A percentile compares a stretch with the other conserved stretches of the same genome.
phyloP scores from a whole-genome alignment of 2,329 filamentous ascomycete species.

The Penicillium sp. region DNA sequence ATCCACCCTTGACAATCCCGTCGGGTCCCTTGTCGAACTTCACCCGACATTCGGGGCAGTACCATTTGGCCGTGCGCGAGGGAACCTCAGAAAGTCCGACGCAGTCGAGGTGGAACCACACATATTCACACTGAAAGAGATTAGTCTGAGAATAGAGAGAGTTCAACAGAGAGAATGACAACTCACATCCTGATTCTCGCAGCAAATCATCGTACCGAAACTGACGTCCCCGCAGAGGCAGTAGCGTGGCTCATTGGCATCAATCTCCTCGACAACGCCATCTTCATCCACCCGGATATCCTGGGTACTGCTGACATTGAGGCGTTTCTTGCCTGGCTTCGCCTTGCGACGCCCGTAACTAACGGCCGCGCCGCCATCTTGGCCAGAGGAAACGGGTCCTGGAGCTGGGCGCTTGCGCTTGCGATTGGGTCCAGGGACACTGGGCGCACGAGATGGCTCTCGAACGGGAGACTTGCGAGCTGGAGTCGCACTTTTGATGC shows the following conservation, averaged over 20 bases:
- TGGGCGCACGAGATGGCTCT: slow-evolving; percentile 44
- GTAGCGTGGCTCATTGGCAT: slow-evolving; percentile 65
- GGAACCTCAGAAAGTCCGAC: slow-evolving; percentile 61
- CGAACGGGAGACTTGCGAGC: slow-evolving; percentile 43
- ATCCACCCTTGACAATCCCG: slow-evolving; percentile 42
- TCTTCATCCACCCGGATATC: slow-evolving; percentile 51
- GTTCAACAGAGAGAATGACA: slow-evolving; percentile 1
- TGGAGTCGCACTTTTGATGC: slow-evolving; percentile 47
- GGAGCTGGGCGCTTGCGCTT: slow-evolving; percentile 63
- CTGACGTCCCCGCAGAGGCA: slow-evolving; percentile 66
- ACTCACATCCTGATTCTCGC: slow-evolving; percentile 61
- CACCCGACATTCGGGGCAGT: slow-evolving; percentile 63
- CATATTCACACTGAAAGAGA: slow-evolving; percentile 58
- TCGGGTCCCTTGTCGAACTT: slow-evolving; percentile 48
- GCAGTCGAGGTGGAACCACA: slow-evolving; percentile 69
- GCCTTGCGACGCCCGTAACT: slow-evolving; percentile 62
- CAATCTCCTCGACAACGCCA: slow-evolving; percentile 54
- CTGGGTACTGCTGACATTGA: slow-evolving; percentile 44
- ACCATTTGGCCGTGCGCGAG: slow-evolving; percentile 65
- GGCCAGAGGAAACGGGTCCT: slow-evolving; percentile 59
- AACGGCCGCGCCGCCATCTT: slow-evolving; percentile 63
- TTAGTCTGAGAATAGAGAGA: slow-evolving; percentile 16
- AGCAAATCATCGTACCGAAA: slow-evolving; percentile 67
- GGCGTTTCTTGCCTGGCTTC: slow-evolving; percentile 50
- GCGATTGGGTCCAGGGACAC: slow-evolving; percentile 39